Evolutionary conservation across 139 green algal species (phyloP).

Genomic region (Pseudopediastrum boryanum): DNA sequence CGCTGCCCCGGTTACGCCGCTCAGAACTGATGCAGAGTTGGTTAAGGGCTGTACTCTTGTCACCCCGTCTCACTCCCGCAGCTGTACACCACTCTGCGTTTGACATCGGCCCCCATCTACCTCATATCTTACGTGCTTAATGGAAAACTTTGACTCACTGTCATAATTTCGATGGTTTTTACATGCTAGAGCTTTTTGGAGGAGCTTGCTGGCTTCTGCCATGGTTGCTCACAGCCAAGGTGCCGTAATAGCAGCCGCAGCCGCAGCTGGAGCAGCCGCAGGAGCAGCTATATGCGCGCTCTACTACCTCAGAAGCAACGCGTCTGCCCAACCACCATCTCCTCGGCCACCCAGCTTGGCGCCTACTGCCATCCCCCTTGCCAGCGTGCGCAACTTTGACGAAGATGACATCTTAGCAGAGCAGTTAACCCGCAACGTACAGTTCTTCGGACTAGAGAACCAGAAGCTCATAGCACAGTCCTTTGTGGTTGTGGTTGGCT

Average conservation of each 20-base stretch:
- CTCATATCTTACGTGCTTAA: no score
- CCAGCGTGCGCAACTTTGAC: conserved; percentile 41
- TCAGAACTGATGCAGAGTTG: no score
- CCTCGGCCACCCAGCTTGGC: conserved; percentile 6
- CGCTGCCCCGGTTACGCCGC: no score
- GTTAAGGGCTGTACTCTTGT: no score
- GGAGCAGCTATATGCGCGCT: conserved; percentile 17
- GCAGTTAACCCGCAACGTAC: conserved; percentile 92
- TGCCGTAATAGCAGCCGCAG: not conserved
- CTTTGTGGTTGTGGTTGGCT: conserved; percentile 94
- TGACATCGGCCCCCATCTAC: no score
- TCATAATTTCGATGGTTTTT: no score
- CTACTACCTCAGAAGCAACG: conserved; percentile 4
- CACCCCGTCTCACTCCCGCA: no score
- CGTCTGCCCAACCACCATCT: not conserved
- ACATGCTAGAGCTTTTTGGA: no score
- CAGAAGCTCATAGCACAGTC: conserved; percentile 67
- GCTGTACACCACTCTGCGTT: no score
- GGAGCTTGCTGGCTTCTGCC: no score
- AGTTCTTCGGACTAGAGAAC: conserved; percentile 88
- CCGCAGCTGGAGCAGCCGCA: conserved; percentile 1
- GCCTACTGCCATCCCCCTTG: not conserved
- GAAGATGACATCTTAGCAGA: conserved; percentile 83
- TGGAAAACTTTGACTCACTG: no score
- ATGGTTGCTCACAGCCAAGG: no score